phyloP scores from a whole-genome alignment of 257 asterid genomes.

The Linaria vulgaris region DNA sequence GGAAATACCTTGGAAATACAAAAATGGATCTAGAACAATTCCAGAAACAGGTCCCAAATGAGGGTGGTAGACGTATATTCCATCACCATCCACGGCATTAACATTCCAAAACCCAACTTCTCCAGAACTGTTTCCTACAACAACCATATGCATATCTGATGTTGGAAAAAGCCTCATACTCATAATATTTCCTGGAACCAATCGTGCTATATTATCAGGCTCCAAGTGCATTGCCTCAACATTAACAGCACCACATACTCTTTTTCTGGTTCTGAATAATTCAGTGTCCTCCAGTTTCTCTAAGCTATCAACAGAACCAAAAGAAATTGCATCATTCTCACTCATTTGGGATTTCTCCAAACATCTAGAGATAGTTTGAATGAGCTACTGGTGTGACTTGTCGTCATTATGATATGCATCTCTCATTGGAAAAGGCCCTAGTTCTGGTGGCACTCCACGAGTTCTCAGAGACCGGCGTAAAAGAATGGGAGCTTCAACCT shows the following conservation, averaged over 20 bases:
- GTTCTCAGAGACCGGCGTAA: conserved; percentile 88
- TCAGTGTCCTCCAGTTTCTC: too few species aligned
- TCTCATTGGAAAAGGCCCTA: conserved; percentile 53
- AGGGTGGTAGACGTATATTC: conserved; percentile 66
- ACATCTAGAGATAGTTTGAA: conserved; percentile 33
- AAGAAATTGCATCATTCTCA: conserved; percentile 20
- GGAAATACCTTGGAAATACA: conserved; percentile 59
- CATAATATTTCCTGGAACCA: conserved; percentile 74
- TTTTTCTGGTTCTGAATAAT: too few species aligned
- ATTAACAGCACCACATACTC: conserved; percentile 42
- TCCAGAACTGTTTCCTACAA: conserved; percentile 77
- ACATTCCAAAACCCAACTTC: conserved; percentile 84
- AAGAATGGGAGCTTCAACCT: conserved; percentile 54
- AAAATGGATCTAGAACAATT: conserved; percentile 55
- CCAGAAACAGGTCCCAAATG: conserved; percentile 88
- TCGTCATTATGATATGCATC: too few species aligned
- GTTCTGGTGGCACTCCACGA: conserved; percentile 75
- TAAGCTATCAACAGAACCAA: conserved; percentile 22
- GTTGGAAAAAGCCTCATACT: conserved; percentile 66
- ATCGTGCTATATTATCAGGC: conserved; percentile 59
- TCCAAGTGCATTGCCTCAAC: conserved; percentile 56
- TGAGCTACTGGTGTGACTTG: conserved; percentile 40
- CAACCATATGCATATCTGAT: conserved; percentile 54
- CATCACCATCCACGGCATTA: conserved; percentile 61
- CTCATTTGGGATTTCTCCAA: conserved; percentile 25